A percentile compares a stretch with the other conserved stretches of the same genome.
phyloP scores from a whole-genome alignment of 495 filamentous ascomycete genomes.

The Penicillium soppii region DNA sequence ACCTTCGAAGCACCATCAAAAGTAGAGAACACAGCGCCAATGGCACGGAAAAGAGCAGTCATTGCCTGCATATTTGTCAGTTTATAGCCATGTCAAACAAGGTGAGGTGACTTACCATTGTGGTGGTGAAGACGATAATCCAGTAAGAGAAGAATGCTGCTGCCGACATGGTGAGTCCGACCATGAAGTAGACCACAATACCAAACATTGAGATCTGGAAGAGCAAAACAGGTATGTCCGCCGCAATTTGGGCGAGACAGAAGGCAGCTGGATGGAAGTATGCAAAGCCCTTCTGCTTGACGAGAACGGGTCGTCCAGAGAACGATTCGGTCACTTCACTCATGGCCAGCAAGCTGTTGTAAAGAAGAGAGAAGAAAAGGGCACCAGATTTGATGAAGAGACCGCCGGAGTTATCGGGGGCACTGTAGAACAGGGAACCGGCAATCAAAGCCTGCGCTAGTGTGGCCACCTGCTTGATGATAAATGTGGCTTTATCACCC shows the following conservation, averaged over 20 bases:
- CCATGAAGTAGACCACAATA: conserved; percentile 76
- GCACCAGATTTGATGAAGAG: conserved; percentile 55
- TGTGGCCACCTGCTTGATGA: conserved; percentile 56
- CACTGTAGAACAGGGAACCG: conserved; percentile 42
- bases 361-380: conserved; percentile 72
- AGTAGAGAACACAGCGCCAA: conserved; percentile 49
- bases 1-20: conserved; percentile 57
- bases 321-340: conserved; percentile 72
- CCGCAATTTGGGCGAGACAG: conserved; percentile 66
- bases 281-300: conserved; percentile 74
- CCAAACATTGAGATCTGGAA: conserved; percentile 64
- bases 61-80: conserved; percentile 29
- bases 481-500: conserved; percentile 59
- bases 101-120: conserved; percentile 24
- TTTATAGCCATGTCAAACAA: neutral
- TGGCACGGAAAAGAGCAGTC: conserved; percentile 52
- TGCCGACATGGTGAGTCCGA: conserved; percentile 45
- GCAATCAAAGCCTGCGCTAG: conserved; percentile 40
- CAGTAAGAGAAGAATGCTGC: conserved; percentile 55
- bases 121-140: conserved; percentile 41
- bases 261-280: conserved; percentile 75
- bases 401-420: conserved; percentile 38
- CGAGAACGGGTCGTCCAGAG: conserved; percentile 63
- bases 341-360: conserved; percentile 70
- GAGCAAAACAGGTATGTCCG: conserved; percentile 68